These are phyloP conservation scores for Lasiosphaeria ovina DNA, from an alignment of 495 filamentous ascomycete species.

Conservation along the genomic window DNA sequence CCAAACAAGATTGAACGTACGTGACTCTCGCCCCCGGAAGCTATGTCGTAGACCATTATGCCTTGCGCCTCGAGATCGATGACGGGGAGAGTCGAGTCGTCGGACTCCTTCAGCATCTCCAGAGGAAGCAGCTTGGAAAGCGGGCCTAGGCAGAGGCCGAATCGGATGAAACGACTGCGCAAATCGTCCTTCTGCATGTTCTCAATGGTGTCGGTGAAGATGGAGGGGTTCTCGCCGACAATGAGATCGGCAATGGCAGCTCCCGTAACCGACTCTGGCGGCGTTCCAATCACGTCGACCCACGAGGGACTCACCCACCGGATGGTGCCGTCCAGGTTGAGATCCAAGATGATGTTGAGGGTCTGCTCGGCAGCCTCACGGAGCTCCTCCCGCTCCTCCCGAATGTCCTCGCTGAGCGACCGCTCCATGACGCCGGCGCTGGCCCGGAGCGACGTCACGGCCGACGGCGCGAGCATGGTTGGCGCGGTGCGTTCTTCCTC, in stretches of 20 bases:
- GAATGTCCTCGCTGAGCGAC: conserved; percentile 54
- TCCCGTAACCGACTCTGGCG: conserved; percentile 68
- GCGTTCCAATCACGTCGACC: conserved; percentile 85
- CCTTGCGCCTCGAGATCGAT: conserved; percentile 91
- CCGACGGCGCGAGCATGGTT: conserved; percentile 44
- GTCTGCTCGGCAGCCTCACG: conserved; percentile 95
- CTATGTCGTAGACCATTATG: conserved; percentile 93
- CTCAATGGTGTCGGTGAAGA: conserved; percentile 78
- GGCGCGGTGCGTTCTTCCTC: conserved; percentile 38
- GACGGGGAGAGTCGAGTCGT: conserved; percentile 48
- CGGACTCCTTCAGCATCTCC: conserved; percentile 46
- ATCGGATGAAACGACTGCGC: conserved; percentile 86
- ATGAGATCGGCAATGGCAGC: conserved; percentile 78
- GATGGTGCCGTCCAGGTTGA: conserved; percentile 82
- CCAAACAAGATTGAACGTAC: conserved; percentile 53
- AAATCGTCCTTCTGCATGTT: conserved; percentile 91
- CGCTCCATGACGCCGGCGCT: conserved; percentile 50
- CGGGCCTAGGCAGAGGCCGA: conserved; percentile 72
- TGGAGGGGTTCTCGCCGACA: conserved; percentile 67
- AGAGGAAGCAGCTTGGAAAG: conserved; percentile 62
- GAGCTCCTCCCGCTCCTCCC: conserved; percentile 81
- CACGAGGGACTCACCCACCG: conserved; percentile 98
- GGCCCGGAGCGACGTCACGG: conserved; percentile 48
- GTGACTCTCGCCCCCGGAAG: conserved; percentile 83
- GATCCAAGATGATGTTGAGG: conserved; percentile 89